Evolutionary conservation across 805 yeast genomes (phyloP), one percentile per base, ranked within the genome.

Genomic region (Alloascoidea africana): DNA sequence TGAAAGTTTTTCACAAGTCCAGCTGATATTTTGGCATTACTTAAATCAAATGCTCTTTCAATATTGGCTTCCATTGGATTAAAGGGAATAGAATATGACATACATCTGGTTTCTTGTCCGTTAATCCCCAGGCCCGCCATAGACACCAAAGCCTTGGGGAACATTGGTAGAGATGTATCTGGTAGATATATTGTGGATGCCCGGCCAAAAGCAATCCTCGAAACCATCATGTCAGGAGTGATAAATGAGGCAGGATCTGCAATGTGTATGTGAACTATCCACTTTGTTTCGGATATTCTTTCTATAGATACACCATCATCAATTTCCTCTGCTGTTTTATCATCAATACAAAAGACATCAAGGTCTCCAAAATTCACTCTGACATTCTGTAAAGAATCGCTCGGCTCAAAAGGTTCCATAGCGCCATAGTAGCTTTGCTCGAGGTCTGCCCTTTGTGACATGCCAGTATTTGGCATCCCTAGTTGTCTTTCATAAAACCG

Each of bases 231-330:
- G 4, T 47, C 42, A 1, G 66, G 65, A 15, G 50, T 53, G 40
- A 83, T 54, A 43, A 66, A 70, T 0, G 95, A 77, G 0, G 84
- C 64, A 0, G 96, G 96, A 53, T 89, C 86, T 1, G 97, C 96
- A 43, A 89, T 72, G 53, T 81, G 94, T 2, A 85, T 65, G 18
- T 77, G 68, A 3, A 87, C 45, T 5, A 61, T 57, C 45, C 59
- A 70, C 11, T 49, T 49, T 44, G 38, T 37, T 17, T 44, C 43
- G 18, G 47, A 48, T 2, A 50, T 38, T 3, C 42, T 44, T 34
- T 60, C 60, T 14, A 89, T 60, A 1, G 95, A 73, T 17, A 89
- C 65, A 35, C 96, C 98, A 56, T 89, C 98, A 55, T 89, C 98
- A 41, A 91, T 80, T 54, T 91, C 97, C 46, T 79, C 78, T 0